A percentile compares a stretch with the other conserved stretches of the same genome.
phyloP scores from a whole-genome alignment of 805 yeast genomes.

The Lipomyces yamadae region DNA sequence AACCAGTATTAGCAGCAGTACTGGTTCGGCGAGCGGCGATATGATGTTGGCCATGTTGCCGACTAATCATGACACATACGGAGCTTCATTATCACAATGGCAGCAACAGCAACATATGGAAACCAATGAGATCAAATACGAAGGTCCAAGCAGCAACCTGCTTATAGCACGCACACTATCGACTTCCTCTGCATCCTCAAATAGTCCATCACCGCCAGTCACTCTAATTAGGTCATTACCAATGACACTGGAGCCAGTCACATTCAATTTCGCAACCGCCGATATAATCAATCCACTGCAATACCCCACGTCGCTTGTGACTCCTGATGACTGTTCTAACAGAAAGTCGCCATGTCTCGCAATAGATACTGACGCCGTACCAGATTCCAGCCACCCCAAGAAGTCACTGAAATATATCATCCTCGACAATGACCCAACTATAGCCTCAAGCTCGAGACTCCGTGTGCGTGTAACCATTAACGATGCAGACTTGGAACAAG shows the following conservation, averaged over 20 bases:
- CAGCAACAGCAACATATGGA: background rate
- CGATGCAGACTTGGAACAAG: conserved; percentile 21
- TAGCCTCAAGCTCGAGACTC: conserved; percentile 13
- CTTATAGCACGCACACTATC: conserved; percentile 4
- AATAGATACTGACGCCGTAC: background rate
- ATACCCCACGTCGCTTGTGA: conserved; percentile 13
- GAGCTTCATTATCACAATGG: background rate
- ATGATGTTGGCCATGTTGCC: background rate
- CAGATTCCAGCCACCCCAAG: conserved; percentile 3
- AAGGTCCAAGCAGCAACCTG: background rate
- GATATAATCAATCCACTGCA: conserved; percentile 10
- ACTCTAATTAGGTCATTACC: background rate
- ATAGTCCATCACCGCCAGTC: background rate
- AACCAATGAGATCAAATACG: background rate
- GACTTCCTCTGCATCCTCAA: background rate
- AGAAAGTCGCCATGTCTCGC: background rate
- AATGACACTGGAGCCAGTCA: background rate
- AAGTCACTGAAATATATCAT: conserved; percentile 20
- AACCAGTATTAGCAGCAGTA: conserved; percentile 7
- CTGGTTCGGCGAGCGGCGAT: background rate
- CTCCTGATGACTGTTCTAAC: background rate
- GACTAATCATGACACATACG: background rate
- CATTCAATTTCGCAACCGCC: background rate
- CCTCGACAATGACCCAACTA: conserved; percentile 11
- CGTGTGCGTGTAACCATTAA: conserved; percentile 27